Conservation (phyloP, 225 moss, liverwort and hornwort species). For the Polytrichum commune region DNA sequence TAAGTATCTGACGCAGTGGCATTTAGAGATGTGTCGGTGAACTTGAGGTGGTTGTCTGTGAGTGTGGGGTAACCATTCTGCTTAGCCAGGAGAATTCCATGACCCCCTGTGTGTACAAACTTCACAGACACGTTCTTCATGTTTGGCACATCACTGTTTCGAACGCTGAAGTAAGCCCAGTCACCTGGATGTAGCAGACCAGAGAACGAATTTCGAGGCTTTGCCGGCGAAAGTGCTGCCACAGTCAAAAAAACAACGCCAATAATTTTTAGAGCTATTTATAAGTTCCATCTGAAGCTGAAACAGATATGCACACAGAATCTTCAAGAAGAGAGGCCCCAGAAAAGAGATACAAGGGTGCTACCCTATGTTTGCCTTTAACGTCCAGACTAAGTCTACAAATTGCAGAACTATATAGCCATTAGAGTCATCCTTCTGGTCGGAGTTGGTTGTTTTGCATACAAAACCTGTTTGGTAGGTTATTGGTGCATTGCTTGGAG, state of each 20-base stretch:
- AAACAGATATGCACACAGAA: too few species aligned
- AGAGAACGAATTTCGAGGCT: not conserved
- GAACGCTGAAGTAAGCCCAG: constrained; percentile 6
- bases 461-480: too few species aligned
- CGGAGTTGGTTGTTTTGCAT: too few species aligned
- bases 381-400: too few species aligned
- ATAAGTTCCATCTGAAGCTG: too few species aligned
- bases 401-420: too few species aligned
- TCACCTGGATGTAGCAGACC: constrained; percentile 14
- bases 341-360: too few species aligned
- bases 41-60: constrained; percentile 9
- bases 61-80: constrained; percentile 12
- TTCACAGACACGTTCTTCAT: not conserved
- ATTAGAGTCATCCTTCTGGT: too few species aligned
- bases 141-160: not conserved
- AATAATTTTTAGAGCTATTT: too few species aligned
- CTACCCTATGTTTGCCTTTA: too few species aligned
- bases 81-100: constrained; percentile 8
- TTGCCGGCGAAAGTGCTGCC: constrained; percentile 7
- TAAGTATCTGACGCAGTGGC: not conserved
- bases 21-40: not conserved
- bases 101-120: constrained; percentile 4
- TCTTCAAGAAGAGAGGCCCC: too few species aligned
- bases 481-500: too few species aligned
- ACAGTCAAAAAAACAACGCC: not conserved